Evolutionary conservation across 1,284 basidiomycete species (phyloP).

Genomic region (Ustilago shanxiensis): DNA sequence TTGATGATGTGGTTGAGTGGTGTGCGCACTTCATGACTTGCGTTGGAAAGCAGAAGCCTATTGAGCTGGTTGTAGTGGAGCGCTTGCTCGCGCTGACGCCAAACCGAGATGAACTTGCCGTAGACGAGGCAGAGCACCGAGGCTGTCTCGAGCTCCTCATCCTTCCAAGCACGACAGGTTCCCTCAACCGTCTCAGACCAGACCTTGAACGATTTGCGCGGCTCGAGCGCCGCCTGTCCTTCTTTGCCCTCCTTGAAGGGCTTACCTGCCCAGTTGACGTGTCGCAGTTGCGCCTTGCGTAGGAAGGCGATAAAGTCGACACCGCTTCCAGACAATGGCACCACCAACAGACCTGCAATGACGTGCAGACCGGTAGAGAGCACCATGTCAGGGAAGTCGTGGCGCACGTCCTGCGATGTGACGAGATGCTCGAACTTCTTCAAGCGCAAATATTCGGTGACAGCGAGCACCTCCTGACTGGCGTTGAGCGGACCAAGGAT

Average conservation of each 20-base stretch:
- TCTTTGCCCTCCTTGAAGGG: conserved; percentile 77
- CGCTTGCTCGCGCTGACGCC: conserved; percentile 86
- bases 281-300: conserved; percentile 78
- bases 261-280: conserved; percentile 65
- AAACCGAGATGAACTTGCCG: conserved; percentile 87
- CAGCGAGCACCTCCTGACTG: conserved; percentile 85
- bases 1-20: conserved; percentile 73
- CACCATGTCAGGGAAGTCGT: conserved; percentile 82
- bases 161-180: conserved; percentile 81
- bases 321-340: conserved; percentile 73
- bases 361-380: conserved; percentile 79
- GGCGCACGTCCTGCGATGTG: conserved; percentile 76
- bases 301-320: conserved; percentile 81
- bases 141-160: conserved; percentile 88
- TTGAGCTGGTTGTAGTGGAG: conserved; percentile 83
- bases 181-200: conserved; percentile 86
- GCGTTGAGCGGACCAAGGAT: conserved; percentile 83
- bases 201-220: conserved; percentile 70
- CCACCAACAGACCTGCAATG: conserved; percentile 83
- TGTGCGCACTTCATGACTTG: conserved; percentile 82
- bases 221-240: conserved; percentile 57
- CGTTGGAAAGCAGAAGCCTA: conserved; percentile 85
- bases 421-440: conserved; percentile 73
- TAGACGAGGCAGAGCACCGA: conserved; percentile 86
- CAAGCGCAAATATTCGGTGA: conserved; percentile 85